Evolutionary conservation across 441 rosid species (phyloP).

Genomic region (Gossypium gossypioides): DNA sequence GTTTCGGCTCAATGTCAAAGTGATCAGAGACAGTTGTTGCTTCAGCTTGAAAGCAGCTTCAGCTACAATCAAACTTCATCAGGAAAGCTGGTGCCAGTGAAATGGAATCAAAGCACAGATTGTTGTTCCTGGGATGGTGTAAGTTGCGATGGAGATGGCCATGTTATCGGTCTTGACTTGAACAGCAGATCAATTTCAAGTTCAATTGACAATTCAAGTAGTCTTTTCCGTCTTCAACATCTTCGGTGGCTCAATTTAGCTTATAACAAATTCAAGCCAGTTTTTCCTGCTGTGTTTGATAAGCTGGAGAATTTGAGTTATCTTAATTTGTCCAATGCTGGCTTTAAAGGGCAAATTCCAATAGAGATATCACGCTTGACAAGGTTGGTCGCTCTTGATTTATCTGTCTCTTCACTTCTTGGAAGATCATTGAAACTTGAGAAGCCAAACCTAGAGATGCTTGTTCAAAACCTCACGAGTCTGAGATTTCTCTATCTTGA

Average conservation of each 20-base stretch:
- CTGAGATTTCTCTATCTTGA: too few species aligned
- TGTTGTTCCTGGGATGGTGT: conserved; percentile 7
- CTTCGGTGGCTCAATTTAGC: not conserved
- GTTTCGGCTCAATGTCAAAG: conserved; percentile 27
- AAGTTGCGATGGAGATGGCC: too few species aligned
- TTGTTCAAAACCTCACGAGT: too few species aligned
- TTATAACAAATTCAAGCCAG: not conserved
- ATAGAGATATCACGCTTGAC: not conserved
- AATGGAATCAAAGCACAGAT: conserved; percentile 23
- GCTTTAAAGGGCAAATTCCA: not conserved
- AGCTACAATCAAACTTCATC: not conserved
- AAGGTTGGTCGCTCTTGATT: not conserved
- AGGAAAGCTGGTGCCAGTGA: conserved; percentile 6
- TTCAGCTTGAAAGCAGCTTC: conserved; percentile 21
- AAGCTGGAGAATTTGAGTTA: not conserved
- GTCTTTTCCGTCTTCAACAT: not conserved
- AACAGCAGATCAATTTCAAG: too few species aligned
- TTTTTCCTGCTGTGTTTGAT: not conserved
- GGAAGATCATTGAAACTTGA: too few species aligned
- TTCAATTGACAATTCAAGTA: too few species aligned
- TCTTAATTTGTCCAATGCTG: not conserved
- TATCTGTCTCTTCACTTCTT: accelerated
- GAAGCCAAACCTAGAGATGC: too few species aligned
- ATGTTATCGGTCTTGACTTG: too few species aligned
- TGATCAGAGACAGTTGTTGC: conserved; percentile 27